A percentile compares a stretch with the other conserved stretches of the same genome.
Conservation (phyloP, 192 early-diverging fungal species). For the Jimgerdemannia flammicorona region DNA sequence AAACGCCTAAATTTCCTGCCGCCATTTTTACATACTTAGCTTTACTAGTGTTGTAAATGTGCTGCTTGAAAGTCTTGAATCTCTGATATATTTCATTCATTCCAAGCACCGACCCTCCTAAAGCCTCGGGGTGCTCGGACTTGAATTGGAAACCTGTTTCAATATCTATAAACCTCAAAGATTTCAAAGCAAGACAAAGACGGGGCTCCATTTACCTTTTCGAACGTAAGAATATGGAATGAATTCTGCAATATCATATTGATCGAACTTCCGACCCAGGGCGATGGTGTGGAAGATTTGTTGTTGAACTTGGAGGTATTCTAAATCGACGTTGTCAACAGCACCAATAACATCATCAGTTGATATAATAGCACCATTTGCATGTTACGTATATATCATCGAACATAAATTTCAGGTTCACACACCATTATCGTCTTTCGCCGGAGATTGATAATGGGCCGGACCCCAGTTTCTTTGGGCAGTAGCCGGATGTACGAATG, state of each 20-base stretch:
- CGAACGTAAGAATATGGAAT: slow-evolving; percentile 51
- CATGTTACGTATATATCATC: too few species aligned
- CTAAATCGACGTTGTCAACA: neutral
- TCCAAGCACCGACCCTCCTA: slow-evolving; percentile 31
- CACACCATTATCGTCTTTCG: slow-evolving; percentile 10
- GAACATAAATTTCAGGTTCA: neutral
- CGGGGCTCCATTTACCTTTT: slow-evolving; percentile 26
- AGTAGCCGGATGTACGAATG: slow-evolving; percentile 75
- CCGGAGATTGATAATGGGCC: slow-evolving; percentile 76
- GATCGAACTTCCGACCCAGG: slow-evolving; percentile 20
- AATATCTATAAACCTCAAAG: neutral
- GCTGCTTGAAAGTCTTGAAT: slow-evolving; percentile 38
- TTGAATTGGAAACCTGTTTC: neutral
- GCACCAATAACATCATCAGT: too few species aligned
- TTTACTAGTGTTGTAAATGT: slow-evolving; percentile 5
- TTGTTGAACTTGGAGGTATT: slow-evolving; percentile 9
- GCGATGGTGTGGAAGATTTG: slow-evolving; percentile 9
- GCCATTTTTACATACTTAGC: neutral
- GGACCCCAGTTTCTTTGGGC: slow-evolving; percentile 72
- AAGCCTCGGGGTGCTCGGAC: slow-evolving; percentile 18
- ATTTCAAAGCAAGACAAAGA: neutral
- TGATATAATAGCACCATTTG: too few species aligned
- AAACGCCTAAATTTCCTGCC: neutral
- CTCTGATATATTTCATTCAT: slow-evolving; percentile 40
- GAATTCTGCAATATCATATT: slow-evolving; percentile 52